Conservation (phyloP, 805 yeast genomes). For the Nadsonia fulvescens region DNA sequence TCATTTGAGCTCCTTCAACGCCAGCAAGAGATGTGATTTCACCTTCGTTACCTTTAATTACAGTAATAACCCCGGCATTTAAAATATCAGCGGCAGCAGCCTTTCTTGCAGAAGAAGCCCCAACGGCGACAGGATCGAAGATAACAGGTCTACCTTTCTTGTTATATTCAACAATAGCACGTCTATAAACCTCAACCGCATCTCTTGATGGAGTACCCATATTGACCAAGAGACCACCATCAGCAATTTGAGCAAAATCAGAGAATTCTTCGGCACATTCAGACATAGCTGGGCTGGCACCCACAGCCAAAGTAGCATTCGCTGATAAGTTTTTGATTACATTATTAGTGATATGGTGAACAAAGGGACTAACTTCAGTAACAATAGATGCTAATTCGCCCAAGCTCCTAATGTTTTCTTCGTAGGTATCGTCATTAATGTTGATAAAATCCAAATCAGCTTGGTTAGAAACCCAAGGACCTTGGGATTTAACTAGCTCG, state of each 20-base stretch:
- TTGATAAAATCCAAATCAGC: too few relatives aligned
- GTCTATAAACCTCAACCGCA: slow-evolving; percentile 24
- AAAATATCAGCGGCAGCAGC: slow-evolving; percentile 30
- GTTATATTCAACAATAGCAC: slow-evolving; percentile 45
- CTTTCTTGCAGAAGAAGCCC: slow-evolving; percentile 50
- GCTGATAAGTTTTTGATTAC: slow-evolving; percentile 87
- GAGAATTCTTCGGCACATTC: slow-evolving; percentile 49
- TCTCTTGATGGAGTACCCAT: slow-evolving; percentile 47
- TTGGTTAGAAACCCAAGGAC: background rate
- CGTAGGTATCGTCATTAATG: background rate
- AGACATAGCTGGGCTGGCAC: slow-evolving; percentile 82
- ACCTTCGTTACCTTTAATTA: slow-evolving; percentile 76
- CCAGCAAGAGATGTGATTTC: slow-evolving; percentile 53
- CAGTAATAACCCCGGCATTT: slow-evolving; percentile 33
- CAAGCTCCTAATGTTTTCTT: too few relatives aligned
- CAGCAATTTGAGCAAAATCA: slow-evolving; percentile 41
- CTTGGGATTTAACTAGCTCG: slow-evolving; percentile 3
- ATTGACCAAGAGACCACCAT: slow-evolving; percentile 44
- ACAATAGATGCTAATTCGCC: slow-evolving; percentile 8
- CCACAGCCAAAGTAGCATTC: slow-evolving; percentile 64
- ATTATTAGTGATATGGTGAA: slow-evolving; percentile 74
- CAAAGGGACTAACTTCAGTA: slow-evolving; percentile 31
- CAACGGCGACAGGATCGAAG: slow-evolving; percentile 87
- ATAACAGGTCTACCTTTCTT: slow-evolving; percentile 39
- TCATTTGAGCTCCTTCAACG: slow-evolving; percentile 27